Percentiles rank a stretch among this genome's conserved stretches.
phyloP scores from a whole-genome alignment of 805 yeast species.

The Saturnispora besseyi region DNA sequence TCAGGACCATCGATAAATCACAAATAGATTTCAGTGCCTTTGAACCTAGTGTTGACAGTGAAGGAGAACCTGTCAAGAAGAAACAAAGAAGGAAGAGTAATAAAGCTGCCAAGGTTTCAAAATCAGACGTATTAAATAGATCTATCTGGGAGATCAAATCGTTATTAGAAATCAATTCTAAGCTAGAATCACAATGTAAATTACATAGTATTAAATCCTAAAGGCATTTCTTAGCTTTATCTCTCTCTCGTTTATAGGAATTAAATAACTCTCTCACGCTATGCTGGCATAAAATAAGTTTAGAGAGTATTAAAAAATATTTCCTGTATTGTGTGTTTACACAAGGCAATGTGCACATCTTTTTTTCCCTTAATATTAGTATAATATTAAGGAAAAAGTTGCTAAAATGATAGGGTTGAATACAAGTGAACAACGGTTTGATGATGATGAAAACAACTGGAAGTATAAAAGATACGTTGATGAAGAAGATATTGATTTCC shows the following conservation, averaged over 20 bases:
- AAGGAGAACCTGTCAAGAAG: conserved; percentile 3
- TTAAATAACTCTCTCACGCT: no score
- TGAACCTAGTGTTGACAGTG: not conserved
- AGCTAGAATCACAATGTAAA: not conserved
- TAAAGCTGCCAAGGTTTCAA: conserved; percentile 16
- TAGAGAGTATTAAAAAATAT: no score
- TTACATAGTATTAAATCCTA: not conserved
- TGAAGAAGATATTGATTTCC: conserved; percentile 7
- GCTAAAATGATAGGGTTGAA: not conserved
- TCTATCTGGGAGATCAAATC: conserved; percentile 24
- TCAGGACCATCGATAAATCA: conserved; percentile 16
- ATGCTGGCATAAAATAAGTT: no score
- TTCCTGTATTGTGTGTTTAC: no score
- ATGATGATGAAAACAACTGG: conserved; percentile 8
- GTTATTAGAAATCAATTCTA: conserved; percentile 15
- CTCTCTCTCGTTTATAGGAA: not conserved
- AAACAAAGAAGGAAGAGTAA: conserved; percentile 6
- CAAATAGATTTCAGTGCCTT: conserved; percentile 8
- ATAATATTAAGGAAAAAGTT: no score
- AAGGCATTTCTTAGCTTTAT: not conserved
- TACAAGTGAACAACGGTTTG: not conserved
- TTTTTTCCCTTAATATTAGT: no score
- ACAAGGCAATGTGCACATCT: no score
- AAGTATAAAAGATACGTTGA: conserved; percentile 9
- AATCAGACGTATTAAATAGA: conserved; percentile 20